Conservation (phyloP, 345 rosid species). For the Gossypium mustelinum region DNA sequence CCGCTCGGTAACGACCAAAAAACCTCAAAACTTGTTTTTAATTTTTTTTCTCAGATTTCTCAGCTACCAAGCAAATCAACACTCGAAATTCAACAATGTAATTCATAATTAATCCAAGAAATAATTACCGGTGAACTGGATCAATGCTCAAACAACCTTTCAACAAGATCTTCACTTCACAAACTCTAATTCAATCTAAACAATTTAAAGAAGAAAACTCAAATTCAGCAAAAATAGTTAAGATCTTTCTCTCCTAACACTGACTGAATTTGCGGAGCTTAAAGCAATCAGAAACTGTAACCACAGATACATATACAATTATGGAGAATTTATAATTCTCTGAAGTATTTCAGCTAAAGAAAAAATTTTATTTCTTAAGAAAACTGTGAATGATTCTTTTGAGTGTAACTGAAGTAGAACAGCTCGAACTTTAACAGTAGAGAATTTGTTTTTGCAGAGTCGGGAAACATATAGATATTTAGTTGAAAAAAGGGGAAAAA, state of each 20-base stretch:
- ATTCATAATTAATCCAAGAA: not conserved
- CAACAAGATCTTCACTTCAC: not conserved
- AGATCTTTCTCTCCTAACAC: not conserved
- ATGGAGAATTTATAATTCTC: not conserved
- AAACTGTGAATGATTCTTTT: constrained; percentile 7
- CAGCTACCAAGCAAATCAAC: constrained; percentile 21
- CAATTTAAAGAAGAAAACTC: not conserved
- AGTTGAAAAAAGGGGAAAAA: not conserved
- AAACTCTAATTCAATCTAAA: not conserved
- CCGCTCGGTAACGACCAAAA: not conserved
- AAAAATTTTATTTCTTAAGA: not conserved
- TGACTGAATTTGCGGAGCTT: not conserved
- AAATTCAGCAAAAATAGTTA: not conserved
- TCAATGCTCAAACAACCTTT: not conserved
- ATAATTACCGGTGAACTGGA: constrained; percentile 4
- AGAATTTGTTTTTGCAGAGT: not conserved
- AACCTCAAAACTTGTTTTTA: not conserved
- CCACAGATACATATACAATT: not conserved
- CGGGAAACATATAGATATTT: constrained; percentile 15
- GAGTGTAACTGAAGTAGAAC: constrained; percentile 26
- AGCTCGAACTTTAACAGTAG: constrained; percentile 18
- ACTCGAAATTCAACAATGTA: constrained; percentile 8
- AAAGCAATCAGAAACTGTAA: not conserved
- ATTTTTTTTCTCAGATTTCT: constrained; percentile 8
- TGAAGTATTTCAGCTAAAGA: constrained; percentile 1